Base-by-base conservation (phyloP, 352 stramenopile species). In the Globisporangium paddicum region DNA sequence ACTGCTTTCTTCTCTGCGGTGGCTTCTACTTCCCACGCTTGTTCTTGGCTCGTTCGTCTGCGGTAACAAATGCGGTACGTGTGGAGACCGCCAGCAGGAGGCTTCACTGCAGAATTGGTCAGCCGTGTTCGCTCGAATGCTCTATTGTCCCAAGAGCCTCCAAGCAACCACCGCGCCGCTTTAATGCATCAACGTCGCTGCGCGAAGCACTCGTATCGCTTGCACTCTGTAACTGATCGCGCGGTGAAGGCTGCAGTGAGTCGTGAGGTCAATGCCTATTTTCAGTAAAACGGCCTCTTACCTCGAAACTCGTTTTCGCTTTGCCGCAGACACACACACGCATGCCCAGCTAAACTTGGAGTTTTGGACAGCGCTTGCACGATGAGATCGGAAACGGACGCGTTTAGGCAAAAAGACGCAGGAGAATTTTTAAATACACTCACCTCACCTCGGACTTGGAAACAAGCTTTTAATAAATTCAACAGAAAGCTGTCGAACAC, bases 201-300 rank as follows among this genome's bases (percentile, higher is more conserved):
- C n/a, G 42, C 38, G 26, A 41, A 21, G 37, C 28, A 41, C n/a
- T 50, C 30, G 48, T 38, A 6, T 16, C 25, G 5, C 52, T 50
- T 49, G 28, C 52, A 58, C 52, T 57, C 51, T 47, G 52, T 58
- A 58, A 58, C 52, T 50, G 52, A 58, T 41, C 52, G 6, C 40
- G 14, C 13, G 7, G 28, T 37, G 14, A 35, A 50, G 23, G 11
- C 37, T 38, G 21, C 3, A 7, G 34, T 25, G 35, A 23, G 13
- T 32, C 8, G 21, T 49, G 23, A 32, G 38, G 21, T 54, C 9
- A 16, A 11, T 10, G 11, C 16, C 38, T 58, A 41, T 49, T 58
- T 50, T 23, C 37, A 58, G 52, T 50, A 58, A 49, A 38, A 59
- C 42, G 23, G 19, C 5, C 18, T 50, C 23, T 37, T n/a, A 5